Evolutionary conservation across 805 yeast species (phyloP).

Genomic region (Wickerhamiella lipophila): DNA sequence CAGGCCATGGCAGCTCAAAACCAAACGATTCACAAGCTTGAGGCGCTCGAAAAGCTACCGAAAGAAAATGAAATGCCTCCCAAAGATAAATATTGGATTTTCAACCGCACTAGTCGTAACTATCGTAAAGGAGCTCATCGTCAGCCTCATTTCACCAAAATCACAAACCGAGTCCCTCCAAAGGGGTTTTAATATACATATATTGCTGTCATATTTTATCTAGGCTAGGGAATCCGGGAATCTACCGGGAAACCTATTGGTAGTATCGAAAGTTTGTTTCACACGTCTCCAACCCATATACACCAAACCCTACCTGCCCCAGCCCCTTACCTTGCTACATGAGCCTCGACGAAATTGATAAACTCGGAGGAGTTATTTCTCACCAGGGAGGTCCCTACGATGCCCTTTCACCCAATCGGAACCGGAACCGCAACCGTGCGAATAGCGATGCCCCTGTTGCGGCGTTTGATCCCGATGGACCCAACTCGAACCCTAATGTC

Average conservation of each 20-base stretch:
- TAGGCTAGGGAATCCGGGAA: too few relatives aligned
- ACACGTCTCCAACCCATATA: background rate
- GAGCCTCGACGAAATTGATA: constrained; percentile 83
- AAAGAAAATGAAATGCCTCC: constrained; percentile 70
- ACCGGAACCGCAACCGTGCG: constrained; percentile 36
- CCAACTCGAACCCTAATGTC: constrained; percentile 59
- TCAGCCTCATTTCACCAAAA: constrained; percentile 79
- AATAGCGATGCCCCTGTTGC: constrained; percentile 69
- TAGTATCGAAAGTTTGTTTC: background rate
- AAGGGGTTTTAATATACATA: constrained; percentile 37
- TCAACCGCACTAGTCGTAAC: constrained; percentile 55
- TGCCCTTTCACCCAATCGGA: constrained; percentile 94
- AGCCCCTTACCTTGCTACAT: background rate
- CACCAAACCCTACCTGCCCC: background rate
- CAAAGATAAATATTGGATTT: constrained; percentile 76
- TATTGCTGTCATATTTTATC: background rate
- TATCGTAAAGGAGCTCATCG: constrained; percentile 79
- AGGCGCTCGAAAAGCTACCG: constrained; percentile 42
- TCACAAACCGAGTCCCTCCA: constrained; percentile 70
- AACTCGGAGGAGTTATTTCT: constrained; percentile 70
- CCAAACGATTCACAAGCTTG: constrained; percentile 28
- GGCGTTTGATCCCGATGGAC: constrained; percentile 95
- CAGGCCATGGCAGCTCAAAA: constrained; percentile 34
- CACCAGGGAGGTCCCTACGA: constrained; percentile 99
- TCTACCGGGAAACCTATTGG: too few relatives aligned